Base-by-base conservation (phyloP, 176 grass and related monocot genomes). In the Alopecurus myosuroides region DNA sequence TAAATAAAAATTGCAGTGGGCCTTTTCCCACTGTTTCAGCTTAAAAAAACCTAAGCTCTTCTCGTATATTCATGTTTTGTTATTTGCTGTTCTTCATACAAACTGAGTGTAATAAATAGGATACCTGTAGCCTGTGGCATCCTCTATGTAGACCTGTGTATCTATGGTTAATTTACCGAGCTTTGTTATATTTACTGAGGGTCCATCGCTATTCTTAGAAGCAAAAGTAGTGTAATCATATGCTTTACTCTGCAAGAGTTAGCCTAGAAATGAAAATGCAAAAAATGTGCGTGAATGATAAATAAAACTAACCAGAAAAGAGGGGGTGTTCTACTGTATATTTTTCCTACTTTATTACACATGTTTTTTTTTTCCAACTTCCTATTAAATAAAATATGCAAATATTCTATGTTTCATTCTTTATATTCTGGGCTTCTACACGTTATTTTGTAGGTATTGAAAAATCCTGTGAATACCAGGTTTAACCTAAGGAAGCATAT, bases 401-500 rank as follows among this genome's bases (percentile, higher is more conserved):
- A 31, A 60, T 62, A 49, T 63, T 50, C 17, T 36, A 76, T 81
- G 11, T 68, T 69, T 85, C 20, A 70, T 4, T 74, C 51, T 55
- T 73, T 61, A 35, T 74, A 2, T 29, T 57, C 48, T 80, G 35
- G 76, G 20, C 11, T 69, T 85, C 41, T 58, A 76, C 78, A 81
- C 22, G 6, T 89, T 89, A 23, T 49, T 37, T 50, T 89, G 48
- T 69, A 89, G 87, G 53, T 55, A 33, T 81, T 76, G 69, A 76
- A 76, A 69, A 37, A 52, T 52, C 61, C 11, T 23, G 19, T 17
- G 77, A 85, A 76, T 68, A 85, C 69, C 80, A 71, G 50, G 60
- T 85, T 89, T 69, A 81, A 76, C 82, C 58, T 49, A 81, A 80
- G 82, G 60, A 89, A 85, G 70, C 87, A 89, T 84, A 85, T 81